phyloP scores from a whole-genome alignment of 441 rosid species.

The Pelargonium fulgidum region DNA sequence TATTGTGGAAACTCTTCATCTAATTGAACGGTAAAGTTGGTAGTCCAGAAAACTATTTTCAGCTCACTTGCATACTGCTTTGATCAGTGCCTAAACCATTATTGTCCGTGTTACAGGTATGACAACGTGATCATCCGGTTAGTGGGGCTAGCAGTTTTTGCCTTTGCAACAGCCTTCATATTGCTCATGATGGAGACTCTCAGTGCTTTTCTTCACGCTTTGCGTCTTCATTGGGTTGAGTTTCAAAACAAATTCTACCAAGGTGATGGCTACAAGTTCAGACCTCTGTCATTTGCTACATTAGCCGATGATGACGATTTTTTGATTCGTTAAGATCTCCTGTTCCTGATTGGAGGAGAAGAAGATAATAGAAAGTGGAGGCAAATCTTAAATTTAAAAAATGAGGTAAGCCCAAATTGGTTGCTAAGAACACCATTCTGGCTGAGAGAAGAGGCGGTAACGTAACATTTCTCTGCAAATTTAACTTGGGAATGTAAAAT shows the following conservation, averaged over 20 bases:
- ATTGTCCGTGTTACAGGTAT: slow-evolving; percentile 47
- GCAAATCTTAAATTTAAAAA: too few relatives aligned
- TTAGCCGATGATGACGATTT: slow-evolving; percentile 57
- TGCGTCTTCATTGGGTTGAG: slow-evolving; percentile 99
- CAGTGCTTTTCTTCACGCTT: slow-evolving; percentile 92
- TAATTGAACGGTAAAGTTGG: neutral
- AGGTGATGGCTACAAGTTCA: slow-evolving; percentile 97
- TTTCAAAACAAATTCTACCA: slow-evolving; percentile 87
- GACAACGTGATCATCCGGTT: slow-evolving; percentile 68
- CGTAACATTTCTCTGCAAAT: too few relatives aligned
- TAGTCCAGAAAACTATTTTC: neutral
- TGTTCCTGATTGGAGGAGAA: neutral
- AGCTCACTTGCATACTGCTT: neutral
- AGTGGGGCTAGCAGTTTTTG: slow-evolving; percentile 78
- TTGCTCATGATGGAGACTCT: slow-evolving; percentile 97
- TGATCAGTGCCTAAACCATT: slow-evolving; percentile 5
- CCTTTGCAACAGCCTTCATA: slow-evolving; percentile 89
- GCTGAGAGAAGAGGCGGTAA: too few relatives aligned
- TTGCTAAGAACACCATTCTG: too few relatives aligned
- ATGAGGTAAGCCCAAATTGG: too few relatives aligned
- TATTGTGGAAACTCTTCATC: too few relatives aligned
- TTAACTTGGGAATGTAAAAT: too few relatives aligned
- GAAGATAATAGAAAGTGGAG: neutral
- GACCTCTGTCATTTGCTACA: slow-evolving; percentile 73
- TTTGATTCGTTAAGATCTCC: neutral